Base-by-base conservation (phyloP, 495 filamentous ascomycete species). In the Xylaria nigripes region DNA sequence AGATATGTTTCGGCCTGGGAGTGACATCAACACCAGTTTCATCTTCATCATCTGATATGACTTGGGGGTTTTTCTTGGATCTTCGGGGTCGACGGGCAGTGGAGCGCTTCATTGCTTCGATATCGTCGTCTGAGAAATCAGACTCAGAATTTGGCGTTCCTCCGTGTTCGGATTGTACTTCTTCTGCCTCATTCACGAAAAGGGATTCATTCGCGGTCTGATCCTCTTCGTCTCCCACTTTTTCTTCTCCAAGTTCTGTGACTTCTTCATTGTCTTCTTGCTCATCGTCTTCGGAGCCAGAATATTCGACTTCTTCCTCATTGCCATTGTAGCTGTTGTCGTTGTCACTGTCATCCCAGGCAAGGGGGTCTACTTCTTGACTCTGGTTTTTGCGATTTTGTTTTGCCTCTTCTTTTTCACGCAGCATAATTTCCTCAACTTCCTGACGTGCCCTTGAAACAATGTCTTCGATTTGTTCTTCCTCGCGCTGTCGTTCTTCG, bases 391-490 rank as follows among this genome's bases (percentile, higher is more conserved):
- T 78, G 30, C 75, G 76, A 45, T 76, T 79, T 57, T 78, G 78
- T 70, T 82, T 90, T 0, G 82, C 81, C 23, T 76, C 81, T 27
- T 79, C 85, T 52, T 82, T 81, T 65, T 98, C 93, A 45, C 79
- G 70, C 61, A 84, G 80, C 61, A 84, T 84, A 47, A 99, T 85
- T 45, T 85, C 83, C 45, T 89, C 80, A 13, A 82, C 90, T 64
- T 96, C 88, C 56, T 80, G 74, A 38, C 91, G 77, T 19, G 91
- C 93, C 58, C 84, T 89, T 24, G 91, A 86, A 29, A 98, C 75
- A 34, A 96, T 75, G 58, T 96, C 83, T 56, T 97, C 94, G 19
- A 96, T 80, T 54, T 90, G 81, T 23, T 85, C 82, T 63, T 81
- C 60, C 64, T 92, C 85, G 12, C 82, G 81, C 57, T 86, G 84